These are phyloP conservation scores for Aspergillus luchuensis DNA, from an alignment of 2,329 filamentous ascomycete species.

Conservation along the genomic window DNA sequence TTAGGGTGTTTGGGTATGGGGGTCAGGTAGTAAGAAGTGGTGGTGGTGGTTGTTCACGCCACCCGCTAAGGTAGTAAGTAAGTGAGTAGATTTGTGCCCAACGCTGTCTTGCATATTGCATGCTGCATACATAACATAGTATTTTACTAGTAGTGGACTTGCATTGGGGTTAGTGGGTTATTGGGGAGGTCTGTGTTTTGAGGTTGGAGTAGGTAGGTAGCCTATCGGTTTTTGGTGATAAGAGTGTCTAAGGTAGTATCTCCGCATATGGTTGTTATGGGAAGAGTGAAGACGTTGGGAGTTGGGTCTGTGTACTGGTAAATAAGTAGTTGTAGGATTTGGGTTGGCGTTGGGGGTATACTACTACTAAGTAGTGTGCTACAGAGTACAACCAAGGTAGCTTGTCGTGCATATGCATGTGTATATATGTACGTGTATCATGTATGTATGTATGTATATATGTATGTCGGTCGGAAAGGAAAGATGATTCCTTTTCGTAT, in stretches of 20 bases:
- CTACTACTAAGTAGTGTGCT: too few species aligned
- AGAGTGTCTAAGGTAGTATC: neutral
- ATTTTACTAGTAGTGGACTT: neutral
- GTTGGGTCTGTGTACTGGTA: neutral
- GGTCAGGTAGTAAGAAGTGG: too few species aligned
- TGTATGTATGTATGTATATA: neutral
- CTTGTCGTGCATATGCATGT: conserved; percentile 4
- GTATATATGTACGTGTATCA: neutral
- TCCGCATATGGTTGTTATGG: neutral
- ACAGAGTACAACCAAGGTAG: neutral
- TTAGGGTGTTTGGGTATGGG: too few species aligned
- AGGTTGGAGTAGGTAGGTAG: neutral
- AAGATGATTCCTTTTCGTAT: neutral
- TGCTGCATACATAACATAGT: neutral
- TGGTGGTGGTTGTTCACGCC: neutral
- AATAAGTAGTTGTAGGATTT: neutral
- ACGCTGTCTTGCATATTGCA: neutral
- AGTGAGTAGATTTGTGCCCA: neutral
- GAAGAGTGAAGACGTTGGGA: neutral
- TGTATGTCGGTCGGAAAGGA: neutral
- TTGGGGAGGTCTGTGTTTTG: neutral
- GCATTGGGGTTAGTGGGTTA: neutral
- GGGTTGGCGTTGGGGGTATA: neutral
- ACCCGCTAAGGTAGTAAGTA: neutral
- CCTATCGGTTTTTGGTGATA: neutral